These are phyloP conservation scores for Lodderomyces metapsilosis DNA, from an alignment of 1,139 yeast genomes.

Conservation along the genomic window DNA sequence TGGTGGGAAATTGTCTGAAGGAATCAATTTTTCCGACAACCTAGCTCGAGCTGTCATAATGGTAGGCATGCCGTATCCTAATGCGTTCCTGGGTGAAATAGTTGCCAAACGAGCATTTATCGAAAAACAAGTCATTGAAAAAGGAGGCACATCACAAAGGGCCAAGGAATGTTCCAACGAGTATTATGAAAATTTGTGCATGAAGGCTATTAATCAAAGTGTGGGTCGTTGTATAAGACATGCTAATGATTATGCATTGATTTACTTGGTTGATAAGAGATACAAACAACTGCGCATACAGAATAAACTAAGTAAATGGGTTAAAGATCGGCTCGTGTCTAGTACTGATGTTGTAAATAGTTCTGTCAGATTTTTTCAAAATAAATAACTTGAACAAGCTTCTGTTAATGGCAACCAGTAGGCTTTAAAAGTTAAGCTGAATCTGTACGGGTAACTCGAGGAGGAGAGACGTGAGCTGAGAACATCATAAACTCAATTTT, in stretches of 20 bases:
- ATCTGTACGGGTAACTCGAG: too few species aligned
- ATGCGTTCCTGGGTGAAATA: conserved; percentile 78
- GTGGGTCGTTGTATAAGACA: conserved; percentile 93
- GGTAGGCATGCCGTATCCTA: conserved; percentile 91
- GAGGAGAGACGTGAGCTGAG: too few species aligned
- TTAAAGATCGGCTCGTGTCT: conserved; percentile 39
- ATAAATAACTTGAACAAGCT: not conserved
- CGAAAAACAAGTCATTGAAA: conserved; percentile 40
- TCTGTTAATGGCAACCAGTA: too few species aligned
- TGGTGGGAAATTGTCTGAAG: conserved; percentile 93
- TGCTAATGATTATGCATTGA: conserved; percentile 73
- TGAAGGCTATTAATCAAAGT: conserved; percentile 91
- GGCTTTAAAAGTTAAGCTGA: too few species aligned
- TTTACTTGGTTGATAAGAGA: conserved; percentile 69
- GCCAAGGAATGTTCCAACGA: conserved; percentile 52
- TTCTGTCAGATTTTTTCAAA: conserved; percentile 3
- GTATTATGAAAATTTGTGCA: conserved; percentile 82
- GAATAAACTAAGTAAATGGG: conserved; percentile 77
- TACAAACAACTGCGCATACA: conserved; percentile 51
- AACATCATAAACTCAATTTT: too few species aligned
- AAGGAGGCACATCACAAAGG: conserved; percentile 40
- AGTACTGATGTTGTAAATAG: not conserved
- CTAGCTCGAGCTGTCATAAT: conserved; percentile 84
- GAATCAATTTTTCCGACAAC: conserved; percentile 85
- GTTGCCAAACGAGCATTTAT: conserved; percentile 70